Conservation (phyloP, 1,284 basidiomycete species). For the Mycena sp. region DNA sequence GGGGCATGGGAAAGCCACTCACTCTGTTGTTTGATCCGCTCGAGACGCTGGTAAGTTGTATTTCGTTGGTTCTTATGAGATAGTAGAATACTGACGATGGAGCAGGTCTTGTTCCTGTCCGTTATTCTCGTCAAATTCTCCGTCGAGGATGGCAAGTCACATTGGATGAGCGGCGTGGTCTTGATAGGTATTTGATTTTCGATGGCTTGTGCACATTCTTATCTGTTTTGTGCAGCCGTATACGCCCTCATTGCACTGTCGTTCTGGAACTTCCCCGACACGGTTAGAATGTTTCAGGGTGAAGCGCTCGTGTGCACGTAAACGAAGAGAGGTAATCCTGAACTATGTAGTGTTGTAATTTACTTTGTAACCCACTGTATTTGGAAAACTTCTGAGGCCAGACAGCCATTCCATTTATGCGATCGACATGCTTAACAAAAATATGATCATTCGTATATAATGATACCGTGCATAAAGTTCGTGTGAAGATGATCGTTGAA, state of each 20-base stretch:
- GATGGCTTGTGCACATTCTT: neutral
- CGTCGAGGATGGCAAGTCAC: conserved; percentile 69
- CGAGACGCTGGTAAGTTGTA: conserved; percentile 38
- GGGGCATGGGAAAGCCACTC: conserved; percentile 59
- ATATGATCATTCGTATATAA: too few species aligned
- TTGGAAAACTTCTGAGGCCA: too few species aligned
- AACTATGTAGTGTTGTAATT: too few species aligned
- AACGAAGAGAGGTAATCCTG: too few species aligned
- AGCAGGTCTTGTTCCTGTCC: conserved; percentile 56
- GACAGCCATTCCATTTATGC: too few species aligned
- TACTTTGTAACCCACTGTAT: too few species aligned
- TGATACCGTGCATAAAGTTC: too few species aligned
- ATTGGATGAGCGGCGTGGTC: conserved; percentile 67
- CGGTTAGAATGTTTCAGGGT: conserved; percentile 46
- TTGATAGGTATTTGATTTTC: conserved; percentile 53
- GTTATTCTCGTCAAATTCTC: conserved; percentile 70
- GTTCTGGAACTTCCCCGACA: conserved; percentile 55
- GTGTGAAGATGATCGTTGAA: too few species aligned
- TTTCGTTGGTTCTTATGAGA: too few species aligned
- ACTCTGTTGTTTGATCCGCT: conserved; percentile 55
- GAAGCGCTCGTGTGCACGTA: conserved; percentile 40
- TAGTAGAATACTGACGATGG: too few species aligned
- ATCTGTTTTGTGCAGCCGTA: conserved; percentile 37
- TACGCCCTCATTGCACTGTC: conserved; percentile 54
- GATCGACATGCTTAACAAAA: too few species aligned